Base-by-base conservation (phyloP, 768 basidiomycete genomes). In the Sutorius australiensis region DNA sequence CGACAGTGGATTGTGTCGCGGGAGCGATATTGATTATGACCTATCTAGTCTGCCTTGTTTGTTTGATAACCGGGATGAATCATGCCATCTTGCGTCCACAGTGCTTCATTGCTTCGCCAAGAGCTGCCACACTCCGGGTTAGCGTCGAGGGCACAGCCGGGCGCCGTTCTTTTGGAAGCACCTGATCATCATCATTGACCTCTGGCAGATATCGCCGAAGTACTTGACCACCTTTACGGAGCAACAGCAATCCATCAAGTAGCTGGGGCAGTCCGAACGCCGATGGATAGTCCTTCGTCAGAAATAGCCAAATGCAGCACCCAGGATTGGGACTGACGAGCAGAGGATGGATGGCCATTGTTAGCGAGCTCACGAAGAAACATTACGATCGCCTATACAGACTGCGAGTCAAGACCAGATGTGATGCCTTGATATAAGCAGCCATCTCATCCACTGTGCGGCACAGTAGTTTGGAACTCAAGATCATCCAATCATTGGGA, bases 191-290 rank as follows among this genome's bases (percentile, higher is more conserved):
- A 46, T 56, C 34, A 39, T 55, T 0, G 67, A 69, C 46, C 17
- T 51, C 50, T 65, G 56, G 0, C 66, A 65, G 3, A 67, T 56
- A 34, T 71, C 69, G 9, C 87, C 86, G 57, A 86, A 87, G 69
- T 87, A 90, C 8, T 85, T 85, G 70, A 42, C 82, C 82, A 16
- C 82, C 81, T 21, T 72, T 69, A 19, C 76, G 73, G 8, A 82
- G 71, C n/a, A 80, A 67, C 9, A 82, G 60, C 1, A 83, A 59
- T 7, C 79, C 69, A 54, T 82, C 81, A 55, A 82, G 81, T 32
- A 58, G 33, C 61, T 80, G 75, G 72, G 81, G 79, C 3, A 80
- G 67, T 41, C 76, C 21, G 77, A 77, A 4, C 77, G 77, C 51
- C 65, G 62, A 27, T 64, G 60, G 17, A 64, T 24, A 24, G 24